These are phyloP conservation scores for Gnomoniopsis smithogilvyi DNA, from an alignment of 2,329 filamentous ascomycete genomes.

Conservation along the genomic window DNA sequence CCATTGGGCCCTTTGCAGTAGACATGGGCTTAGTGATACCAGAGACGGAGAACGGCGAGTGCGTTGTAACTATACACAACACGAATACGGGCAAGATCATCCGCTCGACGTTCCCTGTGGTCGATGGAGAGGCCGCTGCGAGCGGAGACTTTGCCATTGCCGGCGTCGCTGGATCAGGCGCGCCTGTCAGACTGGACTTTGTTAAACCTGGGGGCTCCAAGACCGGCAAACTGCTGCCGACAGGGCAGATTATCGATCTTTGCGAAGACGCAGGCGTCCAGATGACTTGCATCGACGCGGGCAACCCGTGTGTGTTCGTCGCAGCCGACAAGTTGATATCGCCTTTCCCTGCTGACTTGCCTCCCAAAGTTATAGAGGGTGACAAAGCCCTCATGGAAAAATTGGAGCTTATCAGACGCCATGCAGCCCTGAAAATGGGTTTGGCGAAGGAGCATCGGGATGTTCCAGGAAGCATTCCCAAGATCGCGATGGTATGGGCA, in stretches of 20 bases:
- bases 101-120: constrained; percentile 33
- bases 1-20: constrained; percentile 64
- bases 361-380: constrained; percentile 29
- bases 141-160: constrained; percentile 35
- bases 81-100: constrained; percentile 65
- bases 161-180: constrained; percentile 35
- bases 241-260: constrained; percentile 32
- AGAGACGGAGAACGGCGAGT: constrained; percentile 25
- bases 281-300: constrained; percentile 34
- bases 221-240: constrained; percentile 37
- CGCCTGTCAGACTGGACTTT: constrained; percentile 35
- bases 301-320: constrained; percentile 41
- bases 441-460: constrained; percentile 33
- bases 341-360: constrained; percentile 22
- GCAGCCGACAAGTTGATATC: constrained; percentile 26
- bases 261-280: constrained; percentile 27
- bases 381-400: constrained; percentile 26
- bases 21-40: constrained; percentile 45
- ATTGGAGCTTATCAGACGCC: constrained; percentile 35
- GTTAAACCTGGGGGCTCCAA: constrained; percentile 36
- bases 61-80: constrained; percentile 61
- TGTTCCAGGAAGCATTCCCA: constrained; percentile 39
- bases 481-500: constrained; percentile 41
- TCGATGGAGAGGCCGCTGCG: constrained; percentile 33
- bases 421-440: constrained; percentile 37